Evolutionary conservation across 1,139 yeast genomes (phyloP).

Genomic region (Sugiyamaella pinicola): DNA sequence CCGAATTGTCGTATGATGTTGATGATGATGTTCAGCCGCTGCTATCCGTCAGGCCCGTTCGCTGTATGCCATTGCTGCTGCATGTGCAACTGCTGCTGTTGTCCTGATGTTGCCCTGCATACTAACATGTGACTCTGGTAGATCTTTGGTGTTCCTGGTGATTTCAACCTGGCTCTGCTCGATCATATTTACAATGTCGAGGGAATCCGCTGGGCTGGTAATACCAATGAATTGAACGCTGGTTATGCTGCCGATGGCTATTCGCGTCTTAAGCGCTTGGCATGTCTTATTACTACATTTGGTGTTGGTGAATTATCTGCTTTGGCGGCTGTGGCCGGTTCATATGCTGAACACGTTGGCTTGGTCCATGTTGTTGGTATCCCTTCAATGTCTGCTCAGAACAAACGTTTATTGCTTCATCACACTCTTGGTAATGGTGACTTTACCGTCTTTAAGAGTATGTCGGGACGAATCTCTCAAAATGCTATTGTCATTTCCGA

Average conservation of each 20-base stretch:
- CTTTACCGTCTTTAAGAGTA: conserved; percentile 73
- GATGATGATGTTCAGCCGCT: not conserved
- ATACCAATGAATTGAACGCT: conserved; percentile 54
- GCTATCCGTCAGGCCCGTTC: conserved; percentile 6
- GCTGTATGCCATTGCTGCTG: too few relatives aligned
- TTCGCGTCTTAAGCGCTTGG: conserved; percentile 60
- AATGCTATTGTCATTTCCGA: conserved; percentile 67
- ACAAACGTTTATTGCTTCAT: conserved; percentile 58
- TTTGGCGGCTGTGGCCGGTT: conserved; percentile 65
- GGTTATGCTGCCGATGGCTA: conserved; percentile 73
- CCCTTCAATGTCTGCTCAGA: conserved; percentile 62
- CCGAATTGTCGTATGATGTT: not conserved
- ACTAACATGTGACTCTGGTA: conserved; percentile 2
- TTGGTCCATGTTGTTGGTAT: conserved; percentile 69
- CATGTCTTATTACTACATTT: conserved; percentile 62
- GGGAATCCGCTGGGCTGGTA: conserved; percentile 47
- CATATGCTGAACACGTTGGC: conserved; percentile 66
- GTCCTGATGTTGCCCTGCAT: too few relatives aligned
- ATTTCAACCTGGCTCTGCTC: conserved; percentile 57
- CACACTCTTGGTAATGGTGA: conserved; percentile 86
- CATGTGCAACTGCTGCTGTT: too few relatives aligned
- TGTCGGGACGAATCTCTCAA: conserved; percentile 70
- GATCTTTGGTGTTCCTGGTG: conserved; percentile 61
- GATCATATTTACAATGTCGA: conserved; percentile 56
- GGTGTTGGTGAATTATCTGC: conserved; percentile 79